Percentiles rank a stretch among this genome's conserved stretches.
Conservation (phyloP, 1,284 basidiomycete species). For the Ustilago xerochloae region DNA sequence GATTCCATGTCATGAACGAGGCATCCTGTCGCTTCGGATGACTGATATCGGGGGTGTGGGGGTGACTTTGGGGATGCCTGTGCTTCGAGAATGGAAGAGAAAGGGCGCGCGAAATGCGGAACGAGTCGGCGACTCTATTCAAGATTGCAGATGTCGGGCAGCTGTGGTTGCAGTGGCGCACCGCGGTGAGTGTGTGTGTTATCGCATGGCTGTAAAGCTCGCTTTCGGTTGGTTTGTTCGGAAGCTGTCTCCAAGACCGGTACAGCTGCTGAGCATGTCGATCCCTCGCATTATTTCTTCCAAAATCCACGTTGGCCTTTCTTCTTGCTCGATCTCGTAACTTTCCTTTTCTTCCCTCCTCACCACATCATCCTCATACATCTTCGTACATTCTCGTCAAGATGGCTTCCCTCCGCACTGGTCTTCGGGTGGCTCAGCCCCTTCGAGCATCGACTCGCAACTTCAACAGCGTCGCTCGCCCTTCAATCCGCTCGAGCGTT, state of each 20-base stretch:
- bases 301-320: not conserved
- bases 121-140: too few relatives aligned
- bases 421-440: slow-evolving; percentile 47
- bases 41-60: too few relatives aligned
- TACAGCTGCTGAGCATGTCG: not conserved
- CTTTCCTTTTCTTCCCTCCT: not conserved
- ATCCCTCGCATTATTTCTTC: not conserved
- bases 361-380: slow-evolving; percentile 9
- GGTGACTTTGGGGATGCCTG: too few relatives aligned
- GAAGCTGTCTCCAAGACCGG: not conserved
- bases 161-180: not conserved
- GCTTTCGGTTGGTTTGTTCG: not conserved
- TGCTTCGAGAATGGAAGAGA: not conserved
- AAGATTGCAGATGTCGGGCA: not conserved
- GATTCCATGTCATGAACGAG: too few relatives aligned
- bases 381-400: slow-evolving; percentile 1
- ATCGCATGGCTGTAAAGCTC: not conserved
- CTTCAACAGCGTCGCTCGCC: slow-evolving; percentile 35
- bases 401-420: slow-evolving; percentile 54
- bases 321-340: not conserved
- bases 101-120: too few relatives aligned
- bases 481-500: slow-evolving; percentile 38
- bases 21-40: too few relatives aligned
- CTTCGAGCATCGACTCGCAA: slow-evolving; percentile 39
- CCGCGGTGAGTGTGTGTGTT: too few relatives aligned